Conservation (phyloP, 1,139 yeast species). For the Kodamaea alishanica region DNA sequence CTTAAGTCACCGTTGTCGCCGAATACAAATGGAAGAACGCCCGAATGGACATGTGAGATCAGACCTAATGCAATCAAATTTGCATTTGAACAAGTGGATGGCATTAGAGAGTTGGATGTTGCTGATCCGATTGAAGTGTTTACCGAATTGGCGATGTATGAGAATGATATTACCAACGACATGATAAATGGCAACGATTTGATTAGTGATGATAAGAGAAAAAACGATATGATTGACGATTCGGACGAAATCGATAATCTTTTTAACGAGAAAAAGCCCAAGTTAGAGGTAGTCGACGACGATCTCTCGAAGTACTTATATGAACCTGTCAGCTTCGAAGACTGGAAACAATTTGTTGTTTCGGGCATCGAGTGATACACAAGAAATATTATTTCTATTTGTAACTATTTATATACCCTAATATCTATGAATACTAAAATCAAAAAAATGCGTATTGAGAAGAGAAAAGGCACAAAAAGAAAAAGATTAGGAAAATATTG, state of each 20-base stretch:
- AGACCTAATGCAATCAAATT: slow-evolving; percentile 44
- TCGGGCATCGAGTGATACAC: too few relatives aligned
- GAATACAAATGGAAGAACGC: slow-evolving; percentile 8
- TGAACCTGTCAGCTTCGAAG: slow-evolving; percentile 37
- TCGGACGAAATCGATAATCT: slow-evolving; percentile 34
- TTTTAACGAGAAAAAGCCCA: slow-evolving; percentile 36
- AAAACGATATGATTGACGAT: slow-evolving; percentile 21
- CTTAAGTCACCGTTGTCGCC: slow-evolving; percentile 37
- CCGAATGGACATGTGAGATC: slow-evolving; percentile 46
- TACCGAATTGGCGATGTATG: slow-evolving; percentile 16
- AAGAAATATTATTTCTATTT: too few relatives aligned
- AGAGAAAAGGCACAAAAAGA: too few relatives aligned
- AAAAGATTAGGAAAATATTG: too few relatives aligned
- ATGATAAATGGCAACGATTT: slow-evolving; percentile 5
- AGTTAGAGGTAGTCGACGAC: slow-evolving; percentile 17
- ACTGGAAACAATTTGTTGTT: slow-evolving; percentile 34
- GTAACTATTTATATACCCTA: too few relatives aligned
- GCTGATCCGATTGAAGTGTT: slow-evolving; percentile 32
- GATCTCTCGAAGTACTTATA: slow-evolving; percentile 25
- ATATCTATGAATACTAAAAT: too few relatives aligned
- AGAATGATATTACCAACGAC: slow-evolving; percentile 3
- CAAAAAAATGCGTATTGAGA: too few relatives aligned
- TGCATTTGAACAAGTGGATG: slow-evolving; percentile 45
- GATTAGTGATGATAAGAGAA: slow-evolving; percentile 18
- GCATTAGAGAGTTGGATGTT: slow-evolving; percentile 29